phyloP scores from a whole-genome alignment of 805 yeast genomes.

The Barnettozyma californica region DNA sequence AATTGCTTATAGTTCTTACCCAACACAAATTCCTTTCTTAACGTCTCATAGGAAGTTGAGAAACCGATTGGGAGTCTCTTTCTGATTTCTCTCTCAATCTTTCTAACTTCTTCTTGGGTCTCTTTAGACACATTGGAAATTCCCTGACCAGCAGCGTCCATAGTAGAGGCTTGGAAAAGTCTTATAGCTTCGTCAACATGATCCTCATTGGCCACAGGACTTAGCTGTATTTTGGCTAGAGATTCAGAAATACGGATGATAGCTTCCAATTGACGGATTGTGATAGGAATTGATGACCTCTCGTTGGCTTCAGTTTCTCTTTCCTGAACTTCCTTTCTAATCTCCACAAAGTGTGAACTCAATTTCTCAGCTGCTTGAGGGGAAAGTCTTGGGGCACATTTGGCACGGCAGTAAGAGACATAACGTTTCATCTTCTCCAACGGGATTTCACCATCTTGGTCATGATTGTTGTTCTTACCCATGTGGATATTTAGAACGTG shows the following conservation, averaged over 20 bases:
- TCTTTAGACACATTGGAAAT: conserved; percentile 49
- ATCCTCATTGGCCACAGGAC: conserved; percentile 77
- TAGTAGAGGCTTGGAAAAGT: conserved; percentile 91
- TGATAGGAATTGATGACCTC: conserved; percentile 93
- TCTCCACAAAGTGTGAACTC: conserved; percentile 87
- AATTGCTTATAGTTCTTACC: conserved; percentile 55
- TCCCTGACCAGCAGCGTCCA: conserved; percentile 76
- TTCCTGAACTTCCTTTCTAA: conserved; percentile 75
- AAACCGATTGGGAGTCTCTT: conserved; percentile 94
- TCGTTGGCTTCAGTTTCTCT: conserved; percentile 80
- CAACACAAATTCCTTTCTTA: conserved; percentile 76
- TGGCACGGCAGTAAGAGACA: conserved; percentile 81
- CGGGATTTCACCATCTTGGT: conserved; percentile 71
- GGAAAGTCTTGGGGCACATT: conserved; percentile 89
- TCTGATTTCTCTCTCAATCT: conserved; percentile 78
- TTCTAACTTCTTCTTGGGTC: conserved; percentile 63
- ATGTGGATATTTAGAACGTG: conserved; percentile 96
- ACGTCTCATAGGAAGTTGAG: conserved; percentile 83
- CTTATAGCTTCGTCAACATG: conserved; percentile 96
- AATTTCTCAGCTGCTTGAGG: conserved; percentile 86
- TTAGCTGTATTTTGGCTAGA: conserved; percentile 77
- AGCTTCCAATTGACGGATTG: conserved; percentile 96
- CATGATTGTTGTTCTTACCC: conserved; percentile 57
- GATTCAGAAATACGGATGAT: conserved; percentile 93
- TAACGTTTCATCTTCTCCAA: conserved; percentile 88